A percentile compares a stretch with the other conserved stretches of the same genome.
Evolutionary conservation across 2,329 filamentous ascomycete genomes (phyloP).

Genomic region (Phaeosphaeriaceae sp.): DNA sequence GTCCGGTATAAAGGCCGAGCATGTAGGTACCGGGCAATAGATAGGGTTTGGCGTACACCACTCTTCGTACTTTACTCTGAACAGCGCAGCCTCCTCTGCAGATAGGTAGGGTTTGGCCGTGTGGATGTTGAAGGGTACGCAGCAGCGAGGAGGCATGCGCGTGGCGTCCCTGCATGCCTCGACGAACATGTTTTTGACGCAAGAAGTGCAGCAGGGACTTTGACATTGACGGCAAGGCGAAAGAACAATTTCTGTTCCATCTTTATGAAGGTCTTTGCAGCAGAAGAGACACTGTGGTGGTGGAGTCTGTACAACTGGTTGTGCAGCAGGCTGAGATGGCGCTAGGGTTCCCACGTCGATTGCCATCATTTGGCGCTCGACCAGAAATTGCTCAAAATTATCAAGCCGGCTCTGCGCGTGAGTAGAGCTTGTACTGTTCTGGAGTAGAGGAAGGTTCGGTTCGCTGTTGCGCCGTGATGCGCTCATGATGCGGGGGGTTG

Average conservation of each 20-base stretch:
- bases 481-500: slow-evolving; percentile 2
- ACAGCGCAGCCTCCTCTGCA: slow-evolving; percentile 46
- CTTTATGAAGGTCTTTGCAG: slow-evolving; percentile 17
- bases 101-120: slow-evolving; percentile 47
- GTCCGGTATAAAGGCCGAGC: slow-evolving; percentile 57
- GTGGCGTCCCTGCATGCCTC: slow-evolving; percentile 49
- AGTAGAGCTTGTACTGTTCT: not conserved
- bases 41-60: slow-evolving; percentile 55
- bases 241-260: slow-evolving; percentile 14
- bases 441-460: slow-evolving; percentile 5
- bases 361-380: slow-evolving; percentile 12
- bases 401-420: not conserved
- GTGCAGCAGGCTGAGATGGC: not conserved
- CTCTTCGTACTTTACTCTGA: slow-evolving; percentile 56
- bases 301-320: not conserved
- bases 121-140: slow-evolving; percentile 53
- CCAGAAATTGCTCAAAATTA: slow-evolving; percentile 12
- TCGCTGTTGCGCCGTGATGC: slow-evolving; percentile 24
- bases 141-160: slow-evolving; percentile 58
- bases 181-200: slow-evolving; percentile 53
- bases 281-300: slow-evolving; percentile 33
- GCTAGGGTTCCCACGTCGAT: slow-evolving; percentile 10
- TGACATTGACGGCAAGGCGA: slow-evolving; percentile 44
- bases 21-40: slow-evolving; percentile 59
- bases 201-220: slow-evolving; percentile 44